These are phyloP conservation scores for Elsinoe arachidis DNA, from an alignment of 2,329 filamentous ascomycete species.

Conservation along the genomic window DNA sequence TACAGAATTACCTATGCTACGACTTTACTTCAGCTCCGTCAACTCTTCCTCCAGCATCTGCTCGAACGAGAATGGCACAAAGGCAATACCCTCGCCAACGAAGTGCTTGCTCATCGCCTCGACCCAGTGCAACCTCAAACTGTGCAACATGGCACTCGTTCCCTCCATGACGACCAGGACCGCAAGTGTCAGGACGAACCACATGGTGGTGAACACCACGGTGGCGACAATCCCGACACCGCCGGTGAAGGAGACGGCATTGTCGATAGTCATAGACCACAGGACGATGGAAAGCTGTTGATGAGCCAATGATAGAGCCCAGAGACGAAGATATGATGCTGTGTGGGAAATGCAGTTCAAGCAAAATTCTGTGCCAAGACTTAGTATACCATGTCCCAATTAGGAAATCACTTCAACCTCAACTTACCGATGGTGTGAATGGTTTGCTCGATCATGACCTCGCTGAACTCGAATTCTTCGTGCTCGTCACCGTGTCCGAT, in stretches of 20 bases:
- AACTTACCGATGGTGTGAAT: constrained; percentile 92
- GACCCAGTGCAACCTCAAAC: constrained; percentile 86
- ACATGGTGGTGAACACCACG: constrained; percentile 74
- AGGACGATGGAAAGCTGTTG: constrained; percentile 94
- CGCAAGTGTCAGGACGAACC: constrained; percentile 75
- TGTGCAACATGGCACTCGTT: constrained; percentile 91
- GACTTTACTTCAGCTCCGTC: constrained; percentile 33
- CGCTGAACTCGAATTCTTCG: constrained; percentile 94
- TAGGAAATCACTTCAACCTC: background rate
- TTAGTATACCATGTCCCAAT: constrained; percentile 15
- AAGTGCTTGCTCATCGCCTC: constrained; percentile 98
- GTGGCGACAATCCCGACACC: constrained; percentile 67
- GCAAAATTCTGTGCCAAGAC: constrained; percentile 67
- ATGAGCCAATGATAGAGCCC: constrained; percentile 93
- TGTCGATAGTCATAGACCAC: constrained; percentile 89
- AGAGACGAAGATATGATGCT: constrained; percentile 94
- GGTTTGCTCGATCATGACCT: constrained; percentile 97
- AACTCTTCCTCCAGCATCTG: constrained; percentile 71
- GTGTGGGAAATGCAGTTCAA: constrained; percentile 98
- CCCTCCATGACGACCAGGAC: constrained; percentile 93
- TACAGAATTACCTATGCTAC: constrained; percentile 35
- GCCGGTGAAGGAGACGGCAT: constrained; percentile 60
- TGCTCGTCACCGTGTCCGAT: constrained; percentile 68
- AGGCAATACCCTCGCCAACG: constrained; percentile 73
- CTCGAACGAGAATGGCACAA: constrained; percentile 83